Base-by-base conservation (phyloP, 345 rosid species). In the Populus tremula region DNA sequence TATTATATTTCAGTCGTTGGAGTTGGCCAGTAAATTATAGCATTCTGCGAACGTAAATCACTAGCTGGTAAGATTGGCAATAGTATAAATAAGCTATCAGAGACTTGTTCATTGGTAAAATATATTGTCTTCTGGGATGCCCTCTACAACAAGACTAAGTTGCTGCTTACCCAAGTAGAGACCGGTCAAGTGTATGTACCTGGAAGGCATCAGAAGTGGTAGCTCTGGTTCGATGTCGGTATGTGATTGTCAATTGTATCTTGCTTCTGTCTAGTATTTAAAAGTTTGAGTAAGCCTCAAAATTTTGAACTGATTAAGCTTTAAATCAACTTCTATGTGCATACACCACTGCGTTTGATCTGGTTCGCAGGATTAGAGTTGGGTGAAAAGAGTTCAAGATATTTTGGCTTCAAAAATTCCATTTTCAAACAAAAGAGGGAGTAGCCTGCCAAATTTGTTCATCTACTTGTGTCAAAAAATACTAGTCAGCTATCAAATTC, bases 141-240 rank as follows among this genome's bases (percentile, higher is more conserved):
- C 47, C 41, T 45, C 36, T 53, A 41, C 45, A 38, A 35, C n/a
- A 29, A 50, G 18, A 74, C 4, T 33, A 20, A 64, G 78, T 62
- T 5, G 25, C 64, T 1, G 3, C 29, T 59, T 59, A n/a, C 71
- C 17, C 67, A 11, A 36, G 45, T 33, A 10, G 54, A 18, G 31
- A 59, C 4, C 29, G 64, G 11, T 59, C 64, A 61, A 33, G 54
- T 20, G 18, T 21, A 18, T 69, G 12, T 38, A 62, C 67, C 27
- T 35, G 54, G 35, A 79, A 70, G 84, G 61, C 76, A 65, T 66
- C 77, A 63, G 77, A 35, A 47, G 77, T 59, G 50, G 75, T 78
- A 77, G 82, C 82, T 69, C 76, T 73, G 78, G 67, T 73, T 78
- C 49, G 82, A 87, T 90, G 94, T 84, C 88, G 87, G 92, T 89